These are phyloP conservation scores for Striga asiatica DNA, from an alignment of 257 asterid genomes.

Conservation along the genomic window DNA sequence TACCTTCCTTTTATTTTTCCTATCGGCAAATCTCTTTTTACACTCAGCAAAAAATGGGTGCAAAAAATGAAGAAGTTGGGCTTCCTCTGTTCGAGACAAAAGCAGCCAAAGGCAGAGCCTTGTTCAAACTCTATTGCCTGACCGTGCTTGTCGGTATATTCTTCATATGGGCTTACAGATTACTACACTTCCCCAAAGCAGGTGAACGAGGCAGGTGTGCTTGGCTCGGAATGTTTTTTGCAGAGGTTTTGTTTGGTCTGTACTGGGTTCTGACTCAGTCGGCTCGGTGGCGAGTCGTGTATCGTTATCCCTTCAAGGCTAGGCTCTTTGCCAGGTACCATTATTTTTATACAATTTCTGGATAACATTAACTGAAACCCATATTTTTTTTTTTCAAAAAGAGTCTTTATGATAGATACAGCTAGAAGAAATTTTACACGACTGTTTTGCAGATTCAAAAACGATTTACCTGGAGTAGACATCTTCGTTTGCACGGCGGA, in stretches of 20 bases:
- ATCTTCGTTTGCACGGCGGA: slow-evolving; percentile 46
- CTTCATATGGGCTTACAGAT: slow-evolving; percentile 35
- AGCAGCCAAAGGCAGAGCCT: slow-evolving; percentile 23
- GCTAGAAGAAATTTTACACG: not conserved
- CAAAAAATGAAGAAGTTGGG: not conserved
- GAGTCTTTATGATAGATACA: not conserved
- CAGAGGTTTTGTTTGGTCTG: slow-evolving; percentile 39
- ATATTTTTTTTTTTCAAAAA: too few species aligned
- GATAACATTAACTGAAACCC: too few species aligned
- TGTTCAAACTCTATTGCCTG: slow-evolving; percentile 17
- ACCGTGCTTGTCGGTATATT: slow-evolving; percentile 27
- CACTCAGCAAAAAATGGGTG: not conserved
- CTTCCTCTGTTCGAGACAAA: slow-evolving; percentile 42
- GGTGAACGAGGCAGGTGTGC: slow-evolving; percentile 27
- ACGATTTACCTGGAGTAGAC: slow-evolving; percentile 25
- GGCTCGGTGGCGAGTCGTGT: slow-evolving; percentile 41
- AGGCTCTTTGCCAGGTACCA: slow-evolving; percentile 36
- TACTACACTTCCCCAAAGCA: slow-evolving; percentile 26
- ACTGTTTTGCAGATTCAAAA: slow-evolving; percentile 20
- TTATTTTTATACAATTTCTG: too few species aligned
- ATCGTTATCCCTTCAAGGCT: slow-evolving; percentile 35
- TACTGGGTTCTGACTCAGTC: slow-evolving; percentile 71
- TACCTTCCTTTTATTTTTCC: too few species aligned
- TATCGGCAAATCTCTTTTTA: too few species aligned
- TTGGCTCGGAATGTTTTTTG: slow-evolving; percentile 45